A percentile compares a stretch with the other conserved stretches of the same genome.
Conservation (phyloP, 306 rosid species). For the Acmispon strigosus region DNA sequence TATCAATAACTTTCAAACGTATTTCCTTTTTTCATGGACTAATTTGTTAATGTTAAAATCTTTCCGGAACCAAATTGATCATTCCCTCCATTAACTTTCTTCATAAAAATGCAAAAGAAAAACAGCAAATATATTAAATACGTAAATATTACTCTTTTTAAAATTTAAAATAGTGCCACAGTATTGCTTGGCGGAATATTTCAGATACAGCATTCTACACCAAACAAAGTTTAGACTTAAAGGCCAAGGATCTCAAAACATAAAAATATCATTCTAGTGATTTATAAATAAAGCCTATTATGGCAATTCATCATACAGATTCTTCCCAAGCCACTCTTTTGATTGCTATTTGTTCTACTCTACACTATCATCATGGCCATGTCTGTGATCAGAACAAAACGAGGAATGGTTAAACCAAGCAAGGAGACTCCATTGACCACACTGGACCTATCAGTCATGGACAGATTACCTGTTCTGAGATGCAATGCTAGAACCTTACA, state of each 20-base stretch:
- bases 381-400: slow-evolving; percentile 36
- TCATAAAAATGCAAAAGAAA: too few species aligned
- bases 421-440: slow-evolving; percentile 35
- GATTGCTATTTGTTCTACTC: not conserved
- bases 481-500: slow-evolving; percentile 67
- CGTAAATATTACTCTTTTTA: not conserved
- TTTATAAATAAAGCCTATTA: slow-evolving; percentile 13
- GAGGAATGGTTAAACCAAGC: slow-evolving; percentile 40
- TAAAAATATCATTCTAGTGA: not conserved
- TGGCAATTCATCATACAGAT: not conserved
- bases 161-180: not conserved
- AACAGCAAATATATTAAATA: too few species aligned
- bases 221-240: slow-evolving; percentile 41
- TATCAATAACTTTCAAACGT: too few species aligned
- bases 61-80: too few species aligned
- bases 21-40: too few species aligned
- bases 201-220: not conserved
- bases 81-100: too few species aligned
- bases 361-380: slow-evolving; percentile 21
- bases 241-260: slow-evolving; percentile 30
- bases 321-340: not conserved
- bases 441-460: slow-evolving; percentile 51
- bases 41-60: too few species aligned
- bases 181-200: slow-evolving; percentile 27
- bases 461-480: slow-evolving; percentile 45